Percentiles rank a stretch among this genome's conserved stretches.
phyloP scores from a whole-genome alignment of 305 asterid species.

The Solanum hybrid region DNA sequence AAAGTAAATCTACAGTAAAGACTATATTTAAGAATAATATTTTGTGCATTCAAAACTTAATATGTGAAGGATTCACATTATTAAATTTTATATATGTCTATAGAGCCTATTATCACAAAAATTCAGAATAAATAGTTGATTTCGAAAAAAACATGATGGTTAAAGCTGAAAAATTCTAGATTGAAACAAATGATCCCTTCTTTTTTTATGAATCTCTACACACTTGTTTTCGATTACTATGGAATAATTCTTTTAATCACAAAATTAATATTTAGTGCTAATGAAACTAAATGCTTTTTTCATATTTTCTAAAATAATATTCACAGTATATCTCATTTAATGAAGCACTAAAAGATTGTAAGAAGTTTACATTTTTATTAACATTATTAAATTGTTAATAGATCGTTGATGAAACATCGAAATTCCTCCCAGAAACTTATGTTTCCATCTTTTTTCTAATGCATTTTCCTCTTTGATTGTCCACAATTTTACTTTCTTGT shows the following conservation, averaged over 20 bases:
- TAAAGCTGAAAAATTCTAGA: no score
- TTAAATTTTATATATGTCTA: neutral
- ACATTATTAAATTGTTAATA: neutral
- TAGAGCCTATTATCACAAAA: neutral
- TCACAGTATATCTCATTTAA: neutral
- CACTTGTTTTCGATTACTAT: neutral
- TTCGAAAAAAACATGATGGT: no score
- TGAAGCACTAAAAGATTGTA: neutral
- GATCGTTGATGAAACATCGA: neutral
- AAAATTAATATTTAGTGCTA: neutral
- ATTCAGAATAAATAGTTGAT: neutral
- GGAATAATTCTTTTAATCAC: neutral
- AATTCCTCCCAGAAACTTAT: neutral
- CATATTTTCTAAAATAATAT: no score
- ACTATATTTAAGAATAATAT: neutral
- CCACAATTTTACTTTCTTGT: neutral
- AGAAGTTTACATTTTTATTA: no score
- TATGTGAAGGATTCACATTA: neutral
- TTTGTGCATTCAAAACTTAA: no score
- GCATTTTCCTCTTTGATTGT: neutral
- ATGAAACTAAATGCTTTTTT: neutral
- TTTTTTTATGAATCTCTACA: no score
- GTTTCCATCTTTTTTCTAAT: neutral
- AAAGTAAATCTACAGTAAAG: no score
- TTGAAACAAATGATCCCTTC: neutral